A percentile compares a stretch with the other conserved stretches of the same genome.
Evolutionary conservation across 805 yeast species (phyloP).

Genomic region (Starmerella potacharoeniae): DNA sequence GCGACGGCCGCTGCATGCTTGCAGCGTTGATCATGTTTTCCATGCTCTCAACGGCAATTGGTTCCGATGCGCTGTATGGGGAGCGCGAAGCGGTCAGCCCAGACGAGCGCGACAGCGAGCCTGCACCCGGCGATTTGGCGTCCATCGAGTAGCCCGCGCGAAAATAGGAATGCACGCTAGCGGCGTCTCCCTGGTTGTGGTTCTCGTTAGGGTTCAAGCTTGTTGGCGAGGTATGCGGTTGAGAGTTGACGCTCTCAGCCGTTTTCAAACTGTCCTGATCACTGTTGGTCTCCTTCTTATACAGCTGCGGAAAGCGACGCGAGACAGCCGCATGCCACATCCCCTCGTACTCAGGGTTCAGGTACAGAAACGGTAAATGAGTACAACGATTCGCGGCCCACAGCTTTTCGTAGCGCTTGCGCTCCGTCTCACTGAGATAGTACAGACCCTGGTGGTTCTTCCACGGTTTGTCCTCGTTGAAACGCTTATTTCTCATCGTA

Average conservation of each 20-base stretch:
- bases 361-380: slow-evolving; percentile 20
- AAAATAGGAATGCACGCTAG: background rate
- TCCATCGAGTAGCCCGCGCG: background rate
- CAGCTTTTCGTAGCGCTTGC: slow-evolving; percentile 82
- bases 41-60: background rate
- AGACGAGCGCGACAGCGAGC: background rate
- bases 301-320: slow-evolving; percentile 2
- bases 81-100: background rate
- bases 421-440: slow-evolving; percentile 43
- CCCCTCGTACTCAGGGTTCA: slow-evolving; percentile 9
- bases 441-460: slow-evolving; percentile 59
- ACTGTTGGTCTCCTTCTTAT: background rate
- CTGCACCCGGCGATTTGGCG: background rate
- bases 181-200: background rate
- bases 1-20: background rate
- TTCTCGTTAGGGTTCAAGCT: background rate
- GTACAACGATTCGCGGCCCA: slow-evolving; percentile 82
- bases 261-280: background rate
- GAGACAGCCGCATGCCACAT: slow-evolving; percentile 11
- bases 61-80: background rate
- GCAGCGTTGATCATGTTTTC: background rate
- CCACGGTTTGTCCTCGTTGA: slow-evolving; percentile 91
- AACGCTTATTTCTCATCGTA: slow-evolving; percentile 36
- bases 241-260: background rate
- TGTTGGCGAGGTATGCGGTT: background rate